phyloP scores from a whole-genome alignment of 2,329 filamentous ascomycete species.

The Hirsutella minnesotensis region DNA sequence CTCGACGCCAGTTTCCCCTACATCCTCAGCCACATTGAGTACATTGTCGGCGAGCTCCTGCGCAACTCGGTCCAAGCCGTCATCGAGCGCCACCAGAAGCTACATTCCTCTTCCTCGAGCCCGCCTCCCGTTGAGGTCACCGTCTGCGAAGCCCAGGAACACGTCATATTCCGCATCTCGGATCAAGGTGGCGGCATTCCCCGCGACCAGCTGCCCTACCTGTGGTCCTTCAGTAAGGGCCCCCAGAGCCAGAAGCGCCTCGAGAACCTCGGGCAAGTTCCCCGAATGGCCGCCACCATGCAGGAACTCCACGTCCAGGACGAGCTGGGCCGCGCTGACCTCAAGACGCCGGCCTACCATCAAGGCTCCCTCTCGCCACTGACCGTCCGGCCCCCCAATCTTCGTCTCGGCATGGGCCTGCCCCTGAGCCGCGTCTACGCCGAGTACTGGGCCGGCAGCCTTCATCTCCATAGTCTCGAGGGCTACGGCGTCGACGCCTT shows the following conservation, averaged over 20 bases:
- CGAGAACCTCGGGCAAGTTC: constrained; percentile 77
- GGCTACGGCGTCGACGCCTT: constrained; percentile 96
- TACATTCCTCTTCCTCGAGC: constrained; percentile 29
- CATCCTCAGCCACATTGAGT: constrained; percentile 90
- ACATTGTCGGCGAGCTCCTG: constrained; percentile 89
- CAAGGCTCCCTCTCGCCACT: constrained; percentile 64
- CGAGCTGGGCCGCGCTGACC: constrained; percentile 26
- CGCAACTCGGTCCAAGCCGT: constrained; percentile 91
- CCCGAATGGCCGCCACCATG: constrained; percentile 84
- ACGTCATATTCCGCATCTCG: constrained; percentile 92
- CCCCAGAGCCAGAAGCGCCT: constrained; percentile 66
- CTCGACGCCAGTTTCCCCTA: constrained; percentile 88
- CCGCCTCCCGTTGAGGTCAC: constrained; percentile 86
- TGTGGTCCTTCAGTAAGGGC: constrained; percentile 97
- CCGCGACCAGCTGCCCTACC: constrained; percentile 69
- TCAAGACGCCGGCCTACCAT: constrained; percentile 27
- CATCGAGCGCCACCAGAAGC: constrained; percentile 56
- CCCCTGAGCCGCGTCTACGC: constrained; percentile 91
- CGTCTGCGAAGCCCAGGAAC: constrained; percentile 85
- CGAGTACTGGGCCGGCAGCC: constrained; percentile 91
- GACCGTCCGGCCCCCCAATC: constrained; percentile 70
- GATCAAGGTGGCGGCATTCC: constrained; percentile 91
- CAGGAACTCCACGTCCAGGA: constrained; percentile 60
- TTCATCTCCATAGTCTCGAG: constrained; percentile 85
- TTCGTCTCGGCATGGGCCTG: constrained; percentile 83